Base-by-base conservation (phyloP, 148 eudicot genomes). In the Rhododendron vialii region DNA sequence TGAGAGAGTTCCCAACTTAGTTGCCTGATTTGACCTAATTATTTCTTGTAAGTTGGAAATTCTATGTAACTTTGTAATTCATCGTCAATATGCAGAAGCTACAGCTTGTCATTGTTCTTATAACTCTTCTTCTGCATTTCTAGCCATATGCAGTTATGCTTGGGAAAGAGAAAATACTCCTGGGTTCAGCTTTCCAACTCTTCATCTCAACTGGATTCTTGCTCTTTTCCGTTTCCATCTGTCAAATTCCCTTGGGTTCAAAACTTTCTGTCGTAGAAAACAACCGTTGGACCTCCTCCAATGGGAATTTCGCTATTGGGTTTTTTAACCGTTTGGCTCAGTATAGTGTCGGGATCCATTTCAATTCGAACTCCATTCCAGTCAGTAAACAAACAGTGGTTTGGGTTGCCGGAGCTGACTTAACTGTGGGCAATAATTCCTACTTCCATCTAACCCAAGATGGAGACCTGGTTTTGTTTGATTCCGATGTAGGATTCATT, bases 401-500 rank as follows among this genome's bases (percentile, higher is more conserved):
- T 86, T 94, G 96, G 96, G 88, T 88, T 85, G 94, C 93, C 41
- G 96, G 94, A 59, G 91, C 85, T 41, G 92, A 92, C 43, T 61
- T 86, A 38, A 86, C 83, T 53, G 93, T 91, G 10, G 90, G 93
- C 57, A 88, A 89, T 82, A 61, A 84, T 20, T 90, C 96, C 59
- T 90, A 90, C 78, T 91, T 94, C 55, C 85, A 90, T 85, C 91
- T 94, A 73, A 87, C 90, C 4, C 38, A 79, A 84, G 74, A 65
- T 9, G 94, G 93, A 35, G 93, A 89, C 45, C 76, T 94, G 57
- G 89, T 92, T 85, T 84, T 94, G 36, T 88, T 78, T 84, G 93
- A 94, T 88, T 85, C 94, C 57, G 59, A 76, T 1, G 85, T 71
- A 63, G 92, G 89, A 24, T 86, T 74, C 57, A 73, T 84, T 82